Conservation (phyloP, 805 yeast species). For the Millerozyma miso region DNA sequence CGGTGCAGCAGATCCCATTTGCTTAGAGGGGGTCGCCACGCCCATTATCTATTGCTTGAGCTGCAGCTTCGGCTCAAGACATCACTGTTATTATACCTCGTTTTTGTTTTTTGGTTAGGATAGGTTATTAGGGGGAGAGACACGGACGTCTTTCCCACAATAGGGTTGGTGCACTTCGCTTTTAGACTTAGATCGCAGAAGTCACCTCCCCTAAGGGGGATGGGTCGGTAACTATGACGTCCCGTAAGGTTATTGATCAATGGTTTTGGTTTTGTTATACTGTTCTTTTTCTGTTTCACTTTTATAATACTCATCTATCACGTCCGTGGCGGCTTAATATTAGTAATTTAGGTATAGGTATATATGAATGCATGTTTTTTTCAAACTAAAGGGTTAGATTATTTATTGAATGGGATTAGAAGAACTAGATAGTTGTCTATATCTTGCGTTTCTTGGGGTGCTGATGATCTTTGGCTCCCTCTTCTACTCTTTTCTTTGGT, state of each 20-base stretch:
- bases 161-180: not conserved
- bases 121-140: not conserved
- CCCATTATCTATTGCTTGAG: too few relatives aligned
- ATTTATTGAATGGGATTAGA: not conserved
- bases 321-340: not conserved
- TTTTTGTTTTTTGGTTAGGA: not conserved
- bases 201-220: too few relatives aligned
- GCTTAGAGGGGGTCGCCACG: too few relatives aligned
- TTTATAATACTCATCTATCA: not conserved
- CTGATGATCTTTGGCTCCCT: slow-evolving; percentile 1
- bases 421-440: not conserved
- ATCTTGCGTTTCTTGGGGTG: not conserved
- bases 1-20: too few relatives aligned
- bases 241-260: too few relatives aligned
- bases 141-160: not conserved
- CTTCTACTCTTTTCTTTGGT: slow-evolving; percentile 10
- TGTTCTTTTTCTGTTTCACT: not conserved
- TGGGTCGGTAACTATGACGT: too few relatives aligned
- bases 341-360: not conserved
- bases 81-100: not conserved
- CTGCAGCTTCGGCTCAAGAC: too few relatives aligned
- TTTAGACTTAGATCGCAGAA: not conserved
- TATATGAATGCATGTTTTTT: not conserved
- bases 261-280: not conserved
- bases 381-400: not conserved